Percentiles rank a stretch among this genome's conserved stretches.
Evolutionary conservation across 2,329 filamentous ascomycete genomes (phyloP).

Genomic region (Monosporascus sp.): DNA sequence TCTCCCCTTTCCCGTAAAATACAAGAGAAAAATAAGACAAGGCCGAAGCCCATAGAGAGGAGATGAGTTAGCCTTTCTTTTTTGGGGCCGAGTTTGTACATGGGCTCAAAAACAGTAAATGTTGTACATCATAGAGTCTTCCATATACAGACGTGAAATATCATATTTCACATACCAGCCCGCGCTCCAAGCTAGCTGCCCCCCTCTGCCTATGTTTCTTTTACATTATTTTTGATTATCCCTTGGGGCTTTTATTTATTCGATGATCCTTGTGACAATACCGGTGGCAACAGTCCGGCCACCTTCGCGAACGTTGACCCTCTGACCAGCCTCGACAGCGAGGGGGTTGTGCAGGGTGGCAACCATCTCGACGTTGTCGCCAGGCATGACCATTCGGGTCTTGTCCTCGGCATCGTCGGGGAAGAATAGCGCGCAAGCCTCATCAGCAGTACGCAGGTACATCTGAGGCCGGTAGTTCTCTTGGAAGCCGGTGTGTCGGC

Average conservation of each 20-base stretch:
- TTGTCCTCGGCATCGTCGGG: conserved; percentile 74
- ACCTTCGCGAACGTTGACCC: conserved; percentile 98
- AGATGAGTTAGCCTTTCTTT: not conserved
- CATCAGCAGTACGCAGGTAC: conserved; percentile 88
- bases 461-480: conserved; percentile 97
- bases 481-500: conserved; percentile 91
- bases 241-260: conserved; percentile 35
- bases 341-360: conserved; percentile 79
- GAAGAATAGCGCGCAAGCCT: conserved; percentile 74
- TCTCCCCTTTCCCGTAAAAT: not conserved
- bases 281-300: conserved; percentile 83
- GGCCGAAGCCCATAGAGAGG: not conserved
- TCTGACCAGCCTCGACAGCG: conserved; percentile 84
- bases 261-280: conserved; percentile 68
- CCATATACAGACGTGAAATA: not conserved
- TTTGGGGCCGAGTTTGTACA: not conserved
- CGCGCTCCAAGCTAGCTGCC: not conserved
- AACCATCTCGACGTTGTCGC: conserved; percentile 98
- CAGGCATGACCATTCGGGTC: conserved; percentile 80
- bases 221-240: not conserved
- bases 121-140: not conserved
- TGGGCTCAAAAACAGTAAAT: not conserved
- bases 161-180: not conserved
- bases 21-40: not conserved
- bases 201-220: not conserved